Evolutionary conservation across 208 protist species (phyloP).

Genomic region (Trypanosoma grayi): DNA sequence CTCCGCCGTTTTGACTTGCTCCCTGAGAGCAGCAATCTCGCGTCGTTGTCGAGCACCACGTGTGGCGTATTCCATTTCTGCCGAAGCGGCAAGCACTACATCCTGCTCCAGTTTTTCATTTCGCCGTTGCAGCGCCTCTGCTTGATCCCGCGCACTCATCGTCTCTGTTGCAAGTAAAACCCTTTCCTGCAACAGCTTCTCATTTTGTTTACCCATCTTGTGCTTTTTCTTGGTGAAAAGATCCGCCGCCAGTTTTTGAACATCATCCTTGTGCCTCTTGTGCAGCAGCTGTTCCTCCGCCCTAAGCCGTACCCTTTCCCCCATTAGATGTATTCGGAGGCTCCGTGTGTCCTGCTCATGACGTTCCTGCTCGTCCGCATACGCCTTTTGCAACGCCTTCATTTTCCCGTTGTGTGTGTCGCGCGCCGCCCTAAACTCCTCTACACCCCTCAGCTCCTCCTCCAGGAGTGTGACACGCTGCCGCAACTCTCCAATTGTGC

Average conservation of each 20-base stretch:
- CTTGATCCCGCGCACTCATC: constrained; percentile 5
- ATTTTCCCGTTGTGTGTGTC: constrained; percentile 51
- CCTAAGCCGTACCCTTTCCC: constrained; percentile 68
- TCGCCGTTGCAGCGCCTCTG: constrained; percentile 30
- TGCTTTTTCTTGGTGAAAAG: constrained; percentile 63
- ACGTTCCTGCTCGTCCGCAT: constrained; percentile 25
- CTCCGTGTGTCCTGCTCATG: constrained; percentile 25
- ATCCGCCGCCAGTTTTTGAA: constrained; percentile 53
- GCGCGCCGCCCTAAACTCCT: constrained; percentile 50
- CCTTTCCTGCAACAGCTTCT: constrained; percentile 68
- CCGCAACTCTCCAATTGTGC: constrained; percentile 40
- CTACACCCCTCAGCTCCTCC: constrained; percentile 44
- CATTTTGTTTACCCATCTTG: constrained; percentile 67
- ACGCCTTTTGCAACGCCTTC: constrained; percentile 30
- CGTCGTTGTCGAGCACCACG: constrained; percentile 53
- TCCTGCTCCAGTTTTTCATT: constrained; percentile 49
- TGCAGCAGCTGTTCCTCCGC: constrained; percentile 51
- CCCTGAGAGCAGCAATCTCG: constrained; percentile 20
- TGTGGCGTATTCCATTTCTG: constrained; percentile 40
- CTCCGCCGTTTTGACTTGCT: constrained; percentile 37
- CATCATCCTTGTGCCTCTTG: constrained; percentile 41
- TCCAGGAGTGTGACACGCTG: constrained; percentile 54
- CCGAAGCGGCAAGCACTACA: constrained; percentile 35
- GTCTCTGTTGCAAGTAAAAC: constrained; percentile 59
- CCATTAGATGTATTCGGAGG: constrained; percentile 61